Percentiles rank a stretch among this genome's conserved stretches.
These are phyloP conservation scores for Cryphonectria japonica DNA, from an alignment of 2,329 filamentous ascomycete genomes.

Conservation along the genomic window DNA sequence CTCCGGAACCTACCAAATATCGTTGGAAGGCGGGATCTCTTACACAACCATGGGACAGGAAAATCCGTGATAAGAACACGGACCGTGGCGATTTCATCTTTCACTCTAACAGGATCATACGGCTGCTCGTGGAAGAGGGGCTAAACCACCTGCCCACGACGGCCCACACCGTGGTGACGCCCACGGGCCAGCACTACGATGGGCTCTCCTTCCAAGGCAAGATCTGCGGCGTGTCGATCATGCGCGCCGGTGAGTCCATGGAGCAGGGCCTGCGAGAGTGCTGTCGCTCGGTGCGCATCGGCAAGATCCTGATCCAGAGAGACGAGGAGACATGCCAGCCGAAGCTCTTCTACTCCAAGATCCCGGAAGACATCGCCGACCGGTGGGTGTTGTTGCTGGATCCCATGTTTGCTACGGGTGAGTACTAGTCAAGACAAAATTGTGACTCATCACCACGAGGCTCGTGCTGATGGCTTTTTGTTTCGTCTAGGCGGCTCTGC, in stretches of 20 bases:
- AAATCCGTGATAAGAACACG: slow-evolving; percentile 92
- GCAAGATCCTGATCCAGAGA: slow-evolving; percentile 96
- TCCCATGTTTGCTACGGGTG: slow-evolving; percentile 98
- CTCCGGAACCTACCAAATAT: neutral
- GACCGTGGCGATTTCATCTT: slow-evolving; percentile 97
- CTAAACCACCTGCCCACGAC: slow-evolving; percentile 94
- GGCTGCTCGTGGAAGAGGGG: slow-evolving; percentile 93
- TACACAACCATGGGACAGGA: slow-evolving; percentile 57
- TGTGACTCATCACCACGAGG: neutral
- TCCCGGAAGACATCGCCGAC: slow-evolving; percentile 89
- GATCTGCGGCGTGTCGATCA: slow-evolving; percentile 97
- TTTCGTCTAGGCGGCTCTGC: slow-evolving; percentile 76
- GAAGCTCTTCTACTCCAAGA: slow-evolving; percentile 96
- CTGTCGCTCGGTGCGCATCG: slow-evolving; percentile 95
- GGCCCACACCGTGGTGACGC: slow-evolving; percentile 86
- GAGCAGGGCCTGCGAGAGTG: slow-evolving; percentile 95
- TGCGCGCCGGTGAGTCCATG: slow-evolving; percentile 98
- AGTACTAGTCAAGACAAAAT: slow-evolving; percentile 32
- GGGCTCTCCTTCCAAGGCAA: slow-evolving; percentile 96
- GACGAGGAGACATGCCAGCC: slow-evolving; percentile 94
- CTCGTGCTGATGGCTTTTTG: slow-evolving; percentile 13
- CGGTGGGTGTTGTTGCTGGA: slow-evolving; percentile 93
- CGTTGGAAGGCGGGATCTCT: neutral
- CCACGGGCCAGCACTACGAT: slow-evolving; percentile 83
- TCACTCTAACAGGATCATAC: slow-evolving; percentile 97